Evolutionary conservation across 116 monocot species (phyloP), one percentile per base, ranked within the genome.

Genomic region (Iris pallida): DNA sequence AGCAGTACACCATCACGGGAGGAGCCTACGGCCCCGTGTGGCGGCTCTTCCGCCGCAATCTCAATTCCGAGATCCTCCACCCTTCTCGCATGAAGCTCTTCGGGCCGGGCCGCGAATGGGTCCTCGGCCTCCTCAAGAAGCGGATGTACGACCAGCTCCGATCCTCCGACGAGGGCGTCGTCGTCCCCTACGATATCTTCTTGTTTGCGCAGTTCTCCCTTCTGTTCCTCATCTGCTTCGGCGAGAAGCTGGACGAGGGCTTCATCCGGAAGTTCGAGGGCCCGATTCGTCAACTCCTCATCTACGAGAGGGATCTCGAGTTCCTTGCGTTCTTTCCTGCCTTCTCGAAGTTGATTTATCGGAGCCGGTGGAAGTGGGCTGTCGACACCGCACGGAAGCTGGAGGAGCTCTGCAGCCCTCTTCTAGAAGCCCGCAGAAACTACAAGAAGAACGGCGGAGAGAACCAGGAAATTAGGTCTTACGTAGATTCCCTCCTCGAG

Each of bases 11-110:
- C 72, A 61, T 85, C 30, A 52, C 16, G 53, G 15, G 55, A 40
- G 8, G 60, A 5, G 13, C 44, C 10, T 78, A 78, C 45, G 78
- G 78, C 16, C 71, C 81, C 1, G 18, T 69, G 5, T 84, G 84
- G 88, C 75, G 85, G 5, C 8, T 61, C 18, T 68, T 87, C 4
- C 76, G 87, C 14, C 79, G 80, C 2, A 87, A 78, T 55, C 80
- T 83, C 44, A 46, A 10, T 14, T 63, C 82, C 4, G 87, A 72
- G 46, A 63, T 73, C 42, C 63, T 87, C 53, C 66, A 83, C 68
- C 81, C 78, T 2, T 55, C 84, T 3, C 40, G 58, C 0, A 16
- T 76, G 45, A 68, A 51, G 47, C 41, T 53, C 3, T 78, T 47
- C 75, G 44, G 66, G 15, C 8, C 47, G 6, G 78, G n/a, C 53